Evolutionary conservation across 2,329 filamentous ascomycete genomes (phyloP), one percentile per base, ranked within the genome.

Genomic region (Claviceps capensis): DNA sequence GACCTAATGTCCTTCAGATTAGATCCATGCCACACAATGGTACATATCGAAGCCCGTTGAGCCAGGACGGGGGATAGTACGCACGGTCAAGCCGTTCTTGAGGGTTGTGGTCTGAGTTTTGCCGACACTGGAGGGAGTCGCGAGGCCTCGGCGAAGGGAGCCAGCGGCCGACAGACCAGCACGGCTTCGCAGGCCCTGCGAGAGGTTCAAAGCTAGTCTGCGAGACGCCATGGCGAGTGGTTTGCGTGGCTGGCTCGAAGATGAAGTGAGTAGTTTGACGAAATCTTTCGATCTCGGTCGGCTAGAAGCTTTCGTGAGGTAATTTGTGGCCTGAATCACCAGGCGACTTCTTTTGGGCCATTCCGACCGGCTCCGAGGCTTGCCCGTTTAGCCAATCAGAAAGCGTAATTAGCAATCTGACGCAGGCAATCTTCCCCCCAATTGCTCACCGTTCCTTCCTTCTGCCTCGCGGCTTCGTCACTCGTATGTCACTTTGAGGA

Each of bases 101-200:
- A 98, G 81, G 52, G 93, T 98, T 58, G 93, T 97, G 65, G 87
- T 90, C 79, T 97, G 85, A 64, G 90, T 96, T 77, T 87, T 91
- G 77, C 83, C 76, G 72, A 83, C 79, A 59, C 71, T 69, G 55
- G 93, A 83, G 63, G 91, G 90, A 61, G 90, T 91, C 66, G 91
- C 91, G 69, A 96, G 88, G 68, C 86, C 86, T 77, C 91, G 82
- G 72, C 82, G 85, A 72, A 93, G 76, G 61, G 85, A 79, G 70
- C 81, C 76, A 69, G 88, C 77, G 67, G 85, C 77, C 72, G 86
- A 84, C 73, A 93, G 79, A 72, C 86, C 86, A 73, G 86, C 80
- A 72, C 88, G 87, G 76, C 77, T 87, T 78, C 89, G 88, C 74
- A 95, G 78, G 74, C 86, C 86, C 76, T 88, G 84, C 73, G 88